Base-by-base conservation (phyloP, 1,284 basidiomycete species). In the Kwoniella shivajii region DNA sequence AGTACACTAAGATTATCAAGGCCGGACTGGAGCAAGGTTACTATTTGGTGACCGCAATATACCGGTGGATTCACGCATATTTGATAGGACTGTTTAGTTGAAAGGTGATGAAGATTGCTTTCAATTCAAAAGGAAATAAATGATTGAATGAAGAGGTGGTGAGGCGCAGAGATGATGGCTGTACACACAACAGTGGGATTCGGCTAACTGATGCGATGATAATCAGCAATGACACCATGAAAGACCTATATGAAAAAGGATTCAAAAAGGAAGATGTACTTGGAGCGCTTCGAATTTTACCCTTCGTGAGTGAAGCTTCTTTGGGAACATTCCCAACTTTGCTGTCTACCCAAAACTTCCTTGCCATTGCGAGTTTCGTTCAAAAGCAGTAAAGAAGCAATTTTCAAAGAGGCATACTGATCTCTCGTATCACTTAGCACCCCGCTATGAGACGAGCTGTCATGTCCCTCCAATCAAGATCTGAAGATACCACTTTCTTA, bases 371-470 rank as follows among this genome's bases (percentile, higher is more conserved):
- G 33, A 20, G 47, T 16, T 38, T 46, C 10, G n/a, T n/a, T n/a
- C n/a, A n/a, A n/a, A 37, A 11, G 33, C 18, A 47, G 20, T 14
- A 22, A 5, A 18, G 13, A 38, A 26, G 20, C 30, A 24, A n/a
- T 20, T 42, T 9, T 16, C 16, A 20, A n/a, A n/a, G n/a, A n/a
- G n/a, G n/a, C n/a, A n/a, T n/a, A n/a, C n/a, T n/a, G n/a, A n/a
- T 38, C n/a, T 13, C 20, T 26, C 49, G 49, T 18, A 7, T 29
- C 39, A n/a, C n/a, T 18, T 69, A 97, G 93, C 96, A 99, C 75
- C 95, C 95, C 4, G 95, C 92, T 3, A 97, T 98, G 92, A 84
- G 87, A 60, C 88, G 93, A 33, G 92, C 85, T n/a, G 87, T 97
- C 13, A 85, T 83, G 31, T 81, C 80, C 4, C 83, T 96, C 60